Base-by-base conservation (phyloP, 2,329 filamentous ascomycete genomes). In the Verticillium zaregamsianum region DNA sequence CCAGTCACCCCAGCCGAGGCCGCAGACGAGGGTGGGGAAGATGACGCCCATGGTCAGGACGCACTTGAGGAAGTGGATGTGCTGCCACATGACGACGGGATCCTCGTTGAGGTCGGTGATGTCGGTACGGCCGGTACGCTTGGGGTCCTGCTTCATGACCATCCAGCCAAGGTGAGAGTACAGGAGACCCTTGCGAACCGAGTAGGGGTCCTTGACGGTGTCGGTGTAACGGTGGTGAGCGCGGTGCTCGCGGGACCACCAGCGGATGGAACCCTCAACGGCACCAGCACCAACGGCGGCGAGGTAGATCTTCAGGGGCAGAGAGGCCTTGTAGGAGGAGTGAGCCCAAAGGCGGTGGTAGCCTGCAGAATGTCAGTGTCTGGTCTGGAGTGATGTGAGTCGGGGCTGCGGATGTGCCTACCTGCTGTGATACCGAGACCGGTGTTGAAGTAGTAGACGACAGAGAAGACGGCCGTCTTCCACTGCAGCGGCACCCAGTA, bases 151-250 rank as follows among this genome's bases (percentile, higher is more conserved):
- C 84, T 94, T 94, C 84, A 96, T 88, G 71, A 96, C 78, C 91
- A 96, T 95, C 92, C 92, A 96, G 70, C 92, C 92, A 62, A 96
- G 81, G 79, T 92, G 90, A 59, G 83, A 90, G 82, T 91, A 92
- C 66, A 90, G 77, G 40, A 92, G 82, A 73, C 92, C 92, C 83
- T 96, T 96, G 79, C 91, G 89, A 69, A 96, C 92, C 28, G 90
- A 93, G 82, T 96, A 96, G 58, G 92, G 92, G 69, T 96, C 92
- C 82, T 95, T 95, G 40, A 93, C 90, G 71, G 92, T 96, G 74
- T 96, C 92, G 80, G 92, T 96, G 76, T 95, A 96, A 70, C 92
- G 86, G 83, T 96, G 92, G 77, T 96, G 92, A 71, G 91, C 90
- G 68, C 92, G 89, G 80, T 96, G 92, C 73, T 90, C 91, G 70